Evolutionary conservation across 116 monocot genomes (phyloP).

Genomic region (Phalaenopsis hybrid): DNA sequence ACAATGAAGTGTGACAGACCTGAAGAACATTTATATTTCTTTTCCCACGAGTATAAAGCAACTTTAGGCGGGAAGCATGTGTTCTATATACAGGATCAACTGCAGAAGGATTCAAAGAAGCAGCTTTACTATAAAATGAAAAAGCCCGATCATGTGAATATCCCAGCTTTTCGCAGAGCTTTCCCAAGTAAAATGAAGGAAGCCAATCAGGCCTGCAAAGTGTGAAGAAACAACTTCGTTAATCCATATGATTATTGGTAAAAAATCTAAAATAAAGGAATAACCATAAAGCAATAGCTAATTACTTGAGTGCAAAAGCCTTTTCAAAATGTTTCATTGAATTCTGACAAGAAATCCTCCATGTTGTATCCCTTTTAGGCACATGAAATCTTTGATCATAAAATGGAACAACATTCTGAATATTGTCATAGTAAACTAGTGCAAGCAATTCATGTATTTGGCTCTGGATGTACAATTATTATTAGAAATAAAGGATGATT

Average conservation of each 20-base stretch:
- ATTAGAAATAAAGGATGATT: neutral
- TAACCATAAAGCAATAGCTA: slow-evolving; percentile 4
- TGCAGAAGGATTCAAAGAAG: slow-evolving; percentile 71
- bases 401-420: slow-evolving; percentile 95
- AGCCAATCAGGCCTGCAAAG: slow-evolving; percentile 79
- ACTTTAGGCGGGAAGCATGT: slow-evolving; percentile 92
- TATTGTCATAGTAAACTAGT: slow-evolving; percentile 91
- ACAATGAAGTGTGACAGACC: slow-evolving; percentile 26
- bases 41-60: slow-evolving; percentile 69
- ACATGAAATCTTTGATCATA: slow-evolving; percentile 77
- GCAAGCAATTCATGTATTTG: slow-evolving; percentile 92
- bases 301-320: slow-evolving; percentile 72
- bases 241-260: neutral
- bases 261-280: neutral
- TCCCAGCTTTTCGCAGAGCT: slow-evolving; percentile 91
- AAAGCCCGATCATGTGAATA: slow-evolving; percentile 62
- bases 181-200: slow-evolving; percentile 92
- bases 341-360: slow-evolving; percentile 69
- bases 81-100: slow-evolving; percentile 92
- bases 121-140: slow-evolving; percentile 74
- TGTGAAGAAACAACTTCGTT: neutral
- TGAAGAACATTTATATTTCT: slow-evolving; percentile 48
- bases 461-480: slow-evolving; percentile 32
- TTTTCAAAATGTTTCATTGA: slow-evolving; percentile 92
- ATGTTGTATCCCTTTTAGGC: slow-evolving; percentile 71